Base-by-base conservation (phyloP, 306 rosid species). In the Canavalia gladiata region DNA sequence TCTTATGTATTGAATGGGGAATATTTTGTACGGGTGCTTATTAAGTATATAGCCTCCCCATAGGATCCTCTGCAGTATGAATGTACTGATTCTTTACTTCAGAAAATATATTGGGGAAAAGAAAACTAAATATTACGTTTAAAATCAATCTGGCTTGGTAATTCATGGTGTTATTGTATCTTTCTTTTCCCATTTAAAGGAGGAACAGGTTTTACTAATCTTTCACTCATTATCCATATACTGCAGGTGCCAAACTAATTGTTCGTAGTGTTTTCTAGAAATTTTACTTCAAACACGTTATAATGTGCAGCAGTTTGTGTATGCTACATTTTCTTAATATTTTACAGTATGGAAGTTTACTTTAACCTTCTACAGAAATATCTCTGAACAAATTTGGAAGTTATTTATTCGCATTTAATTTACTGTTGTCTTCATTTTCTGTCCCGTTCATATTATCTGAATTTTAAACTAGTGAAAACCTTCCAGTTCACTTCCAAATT, bases 1-100 rank as follows among this genome's bases (percentile, higher is more conserved):
- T 68, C 33, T 74, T 60, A 8, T 66, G 52, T 68, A 30, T 67
- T 59, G 39, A 81, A 56, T 54, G 54, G 46, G 64, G 64, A 76
- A 30, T 69, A 46, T 66, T 56, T 41, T 45, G 5, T 46, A 25
- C 50, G 29, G 43, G 4, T 28, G 54, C 39, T 62, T 57, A 37
- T 62, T 72, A 49, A 51, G 37, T 39, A 51, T 58, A 9, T 68
- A 51, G 62, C 54, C 43, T 83, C 72, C 57, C 39, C 5, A 33
- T 62, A 33, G 70, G 77, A 62, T 54, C 29, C 13, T 63, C 29
- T 83, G 30, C 56, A 49, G 30, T 57, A 28, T 68, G 63, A 42
- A 59, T 10, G 12, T 8, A 51, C 30, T 69, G 52, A 37, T 35
- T 70, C 71, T 68, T 69, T 47, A 46, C 45, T 54, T 13, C 18